phyloP scores from a whole-genome alignment of 805 yeast genomes.

The Suhomyces pyralidae region DNA sequence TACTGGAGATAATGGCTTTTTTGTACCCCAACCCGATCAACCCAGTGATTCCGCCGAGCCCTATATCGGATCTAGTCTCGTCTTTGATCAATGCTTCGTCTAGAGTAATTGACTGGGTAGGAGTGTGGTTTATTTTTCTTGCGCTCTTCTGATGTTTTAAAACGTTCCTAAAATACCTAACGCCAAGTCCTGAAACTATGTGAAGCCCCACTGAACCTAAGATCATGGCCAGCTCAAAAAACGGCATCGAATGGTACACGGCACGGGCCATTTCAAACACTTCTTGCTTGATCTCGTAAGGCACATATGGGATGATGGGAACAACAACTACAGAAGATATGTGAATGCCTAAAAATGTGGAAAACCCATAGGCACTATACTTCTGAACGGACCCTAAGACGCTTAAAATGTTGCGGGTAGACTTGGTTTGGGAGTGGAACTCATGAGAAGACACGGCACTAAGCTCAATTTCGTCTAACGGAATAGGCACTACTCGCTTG shows the following conservation, averaged over 20 bases:
- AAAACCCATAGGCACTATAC: constrained; percentile 58
- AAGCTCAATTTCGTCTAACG: neutral
- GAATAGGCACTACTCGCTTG: neutral
- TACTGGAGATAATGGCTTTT: constrained; percentile 42
- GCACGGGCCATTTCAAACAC: constrained; percentile 58
- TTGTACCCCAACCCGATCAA: constrained; percentile 54
- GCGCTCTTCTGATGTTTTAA: constrained; percentile 29
- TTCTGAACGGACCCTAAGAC: constrained; percentile 41
- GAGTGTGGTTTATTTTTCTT: constrained; percentile 7
- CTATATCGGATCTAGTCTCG: constrained; percentile 44
- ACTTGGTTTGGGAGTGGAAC: neutral
- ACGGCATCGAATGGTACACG: constrained; percentile 51
- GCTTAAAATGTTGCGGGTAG: neutral
- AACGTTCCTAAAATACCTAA: constrained; percentile 30
- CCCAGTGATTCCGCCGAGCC: constrained; percentile 62
- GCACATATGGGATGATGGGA: constrained; percentile 44
- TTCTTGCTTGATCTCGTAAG: constrained; percentile 47
- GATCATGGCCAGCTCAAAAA: constrained; percentile 48
- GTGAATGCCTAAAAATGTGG: constrained; percentile 58
- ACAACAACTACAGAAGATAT: constrained; percentile 49
- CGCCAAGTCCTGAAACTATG: constrained; percentile 48
- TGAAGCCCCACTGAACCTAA: constrained; percentile 49
- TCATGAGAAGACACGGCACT: neutral
- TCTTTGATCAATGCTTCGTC: constrained; percentile 25
- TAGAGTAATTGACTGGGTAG: constrained; percentile 6